Base-by-base conservation (phyloP, 345 rosid genomes). In the Eucalyptus pauciflora region DNA sequence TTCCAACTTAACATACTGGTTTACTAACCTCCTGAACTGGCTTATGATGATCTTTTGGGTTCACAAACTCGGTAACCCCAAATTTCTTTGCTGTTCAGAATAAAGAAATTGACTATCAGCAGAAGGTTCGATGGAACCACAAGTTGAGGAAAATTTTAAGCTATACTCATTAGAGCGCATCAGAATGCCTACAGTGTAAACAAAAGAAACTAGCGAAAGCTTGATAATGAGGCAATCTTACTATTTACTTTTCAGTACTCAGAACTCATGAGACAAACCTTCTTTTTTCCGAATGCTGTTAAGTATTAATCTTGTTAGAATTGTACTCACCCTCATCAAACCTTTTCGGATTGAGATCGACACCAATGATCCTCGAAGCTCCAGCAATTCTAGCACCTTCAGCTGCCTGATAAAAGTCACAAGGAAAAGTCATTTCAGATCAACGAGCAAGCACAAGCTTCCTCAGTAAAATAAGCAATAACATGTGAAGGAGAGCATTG, bases 351-450 rank as follows among this genome's bases (percentile, higher is more conserved):
- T 91, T 93, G 54, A 91, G 86, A 83, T 92, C 94, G 8, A 93
- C 92, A 33, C 94, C 94, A 43, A 92, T 92, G 52, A 92, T 92
- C 79, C 93, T 92, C 25, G 94, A 92, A 11, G 93, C 93, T 37
- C 94, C 93, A 31, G 92, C 90, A 76, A 93, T 87, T 62, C 94
- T 91, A 5, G 94, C 93, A 27, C 93, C 94, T 89, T 93, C 93
- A 12, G 93, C 94, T 7, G 92, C 94, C 93, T 93, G 87, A 50
- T 10, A 13, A 56, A 86, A 86, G 12, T 22, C 14, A 31, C 17
- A 25, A 11, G 41, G 31, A 50, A 46, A 2, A 56, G 45, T 15
- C 43, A 4, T 76, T 10, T 76, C 83, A 41, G 83, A 76, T 76
- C 48, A 76, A 46, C 25, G 31, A 86, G 54, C 31, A 86, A 17